Conservation (phyloP, 176 grass and related monocot genomes). For the Ensete glaucum region DNA sequence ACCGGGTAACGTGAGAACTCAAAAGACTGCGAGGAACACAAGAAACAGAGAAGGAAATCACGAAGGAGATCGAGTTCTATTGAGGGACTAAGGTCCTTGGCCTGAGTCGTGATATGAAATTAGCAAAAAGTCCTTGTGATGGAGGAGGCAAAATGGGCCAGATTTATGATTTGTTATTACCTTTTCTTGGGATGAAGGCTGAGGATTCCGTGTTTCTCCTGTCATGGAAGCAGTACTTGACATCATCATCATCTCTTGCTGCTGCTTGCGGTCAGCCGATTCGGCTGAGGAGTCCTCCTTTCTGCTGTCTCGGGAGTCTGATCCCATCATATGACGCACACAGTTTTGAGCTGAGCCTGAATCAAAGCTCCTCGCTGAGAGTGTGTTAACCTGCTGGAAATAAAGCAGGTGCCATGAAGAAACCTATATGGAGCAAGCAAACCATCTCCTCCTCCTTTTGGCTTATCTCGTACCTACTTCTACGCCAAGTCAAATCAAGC, state of each 20-base stretch:
- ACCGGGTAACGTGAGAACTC: no score
- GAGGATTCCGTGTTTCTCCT: neutral
- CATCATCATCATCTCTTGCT: slow-evolving; percentile 53
- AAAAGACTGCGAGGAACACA: no score
- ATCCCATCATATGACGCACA: slow-evolving; percentile 56
- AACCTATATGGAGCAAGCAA: neutral
- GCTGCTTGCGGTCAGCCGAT: slow-evolving; percentile 24
- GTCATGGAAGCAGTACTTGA: slow-evolving; percentile 16
- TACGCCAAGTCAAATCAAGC: neutral
- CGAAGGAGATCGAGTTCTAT: no score
- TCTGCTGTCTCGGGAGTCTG: slow-evolving; percentile 46
- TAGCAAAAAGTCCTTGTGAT: neutral
- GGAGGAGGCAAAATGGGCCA: neutral
- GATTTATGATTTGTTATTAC: neutral
- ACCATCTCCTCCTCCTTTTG: neutral
- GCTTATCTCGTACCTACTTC: neutral
- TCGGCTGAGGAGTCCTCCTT: slow-evolving; percentile 30
- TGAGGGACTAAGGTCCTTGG: no score
- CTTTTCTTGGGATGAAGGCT: neutral
- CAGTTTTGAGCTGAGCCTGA: slow-evolving; percentile 72
- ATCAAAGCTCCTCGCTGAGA: slow-evolving; percentile 70
- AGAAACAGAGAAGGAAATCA: no score
- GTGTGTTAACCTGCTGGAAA: slow-evolving; percentile 73
- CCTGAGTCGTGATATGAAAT: neutral
- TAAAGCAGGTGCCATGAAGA: slow-evolving; percentile 15